Conservation (phyloP, 768 basidiomycete species). For the Suillus ampliporus region DNA sequence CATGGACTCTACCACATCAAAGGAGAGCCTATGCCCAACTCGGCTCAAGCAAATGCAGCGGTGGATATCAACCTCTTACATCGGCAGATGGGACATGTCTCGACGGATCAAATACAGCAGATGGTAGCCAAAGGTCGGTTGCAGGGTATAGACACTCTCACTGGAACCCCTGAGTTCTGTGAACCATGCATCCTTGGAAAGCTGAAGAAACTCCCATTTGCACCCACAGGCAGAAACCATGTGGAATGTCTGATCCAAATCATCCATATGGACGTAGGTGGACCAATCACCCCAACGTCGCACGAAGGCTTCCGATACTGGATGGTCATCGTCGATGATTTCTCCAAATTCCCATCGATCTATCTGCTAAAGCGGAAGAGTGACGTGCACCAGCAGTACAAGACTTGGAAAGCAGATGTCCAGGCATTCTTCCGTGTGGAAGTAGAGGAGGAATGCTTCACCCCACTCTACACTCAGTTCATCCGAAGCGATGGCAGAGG, state of each 20-base stretch:
- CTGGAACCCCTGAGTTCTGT: slow-evolving; percentile 21
- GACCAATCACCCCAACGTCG: slow-evolving; percentile 19
- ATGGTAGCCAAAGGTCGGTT: slow-evolving; percentile 22
- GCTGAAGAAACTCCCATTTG: slow-evolving; percentile 21
- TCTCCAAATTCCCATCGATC: slow-evolving; percentile 9
- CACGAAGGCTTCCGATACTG: slow-evolving; percentile 16
- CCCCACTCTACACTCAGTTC: not conserved
- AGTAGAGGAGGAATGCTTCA: not conserved
- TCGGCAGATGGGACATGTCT: slow-evolving; percentile 20
- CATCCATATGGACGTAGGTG: slow-evolving; percentile 21
- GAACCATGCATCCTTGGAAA: slow-evolving; percentile 25
- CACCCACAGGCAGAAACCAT: not conserved
- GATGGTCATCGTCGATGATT: slow-evolving; percentile 23
- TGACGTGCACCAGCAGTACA: slow-evolving; percentile 6
- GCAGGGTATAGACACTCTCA: slow-evolving; percentile 12
- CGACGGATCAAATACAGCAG: slow-evolving; percentile 9
- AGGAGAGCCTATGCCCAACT: not conserved
- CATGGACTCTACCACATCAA: slow-evolving; percentile 11
- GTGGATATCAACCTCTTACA: slow-evolving; percentile 22
- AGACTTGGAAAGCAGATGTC: not conserved
- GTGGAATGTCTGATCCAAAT: slow-evolving; percentile 15
- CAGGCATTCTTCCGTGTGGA: not conserved
- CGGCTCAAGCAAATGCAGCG: slow-evolving; percentile 9
- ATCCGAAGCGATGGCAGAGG: slow-evolving; percentile 23
- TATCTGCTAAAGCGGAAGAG: slow-evolving; percentile 14